Evolutionary conservation across 1,284 basidiomycete species (phyloP).

Genomic region (Boletellus sp.): DNA sequence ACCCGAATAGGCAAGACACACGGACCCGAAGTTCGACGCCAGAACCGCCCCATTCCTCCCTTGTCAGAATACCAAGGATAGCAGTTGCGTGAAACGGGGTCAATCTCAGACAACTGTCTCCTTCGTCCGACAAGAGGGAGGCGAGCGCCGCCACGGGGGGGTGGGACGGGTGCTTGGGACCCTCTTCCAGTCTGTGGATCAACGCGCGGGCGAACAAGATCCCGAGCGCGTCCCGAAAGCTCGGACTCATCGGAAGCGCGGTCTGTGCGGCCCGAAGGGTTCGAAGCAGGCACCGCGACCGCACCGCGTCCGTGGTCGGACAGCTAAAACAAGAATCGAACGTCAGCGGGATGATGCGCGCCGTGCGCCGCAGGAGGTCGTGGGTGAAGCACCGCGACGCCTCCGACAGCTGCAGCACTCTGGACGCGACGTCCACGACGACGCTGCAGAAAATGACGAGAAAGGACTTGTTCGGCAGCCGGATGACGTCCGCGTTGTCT

Average conservation of each 20-base stretch:
- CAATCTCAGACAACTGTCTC: slow-evolving; percentile 27
- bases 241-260: slow-evolving; percentile 16
- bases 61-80: slow-evolving; percentile 34
- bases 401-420: slow-evolving; percentile 39
- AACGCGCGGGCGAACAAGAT: slow-evolving; percentile 33
- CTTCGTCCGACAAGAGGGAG: slow-evolving; percentile 27
- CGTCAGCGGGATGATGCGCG: slow-evolving; percentile 38
- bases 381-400: slow-evolving; percentile 46
- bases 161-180: slow-evolving; percentile 21
- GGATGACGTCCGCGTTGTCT: slow-evolving; percentile 33
- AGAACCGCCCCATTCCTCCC: slow-evolving; percentile 36
- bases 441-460: slow-evolving; percentile 45
- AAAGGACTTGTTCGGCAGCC: slow-evolving; percentile 37
- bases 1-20: slow-evolving; percentile 5
- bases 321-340: slow-evolving; percentile 48
- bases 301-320: slow-evolving; percentile 33
- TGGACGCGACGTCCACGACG: slow-evolving; percentile 42
- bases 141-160: slow-evolving; percentile 14
- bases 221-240: slow-evolving; percentile 26
- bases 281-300: slow-evolving; percentile 40
- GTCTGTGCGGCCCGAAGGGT: slow-evolving; percentile 34
- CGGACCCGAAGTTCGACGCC: slow-evolving; percentile 33
- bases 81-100: slow-evolving; percentile 27
- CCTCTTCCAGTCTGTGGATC: slow-evolving; percentile 30
- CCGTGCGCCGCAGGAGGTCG: slow-evolving; percentile 42